Percentiles rank a stretch among this genome's conserved stretches.
Conservation (phyloP, 805 yeast species). For the Dipodascus geniculatus region DNA sequence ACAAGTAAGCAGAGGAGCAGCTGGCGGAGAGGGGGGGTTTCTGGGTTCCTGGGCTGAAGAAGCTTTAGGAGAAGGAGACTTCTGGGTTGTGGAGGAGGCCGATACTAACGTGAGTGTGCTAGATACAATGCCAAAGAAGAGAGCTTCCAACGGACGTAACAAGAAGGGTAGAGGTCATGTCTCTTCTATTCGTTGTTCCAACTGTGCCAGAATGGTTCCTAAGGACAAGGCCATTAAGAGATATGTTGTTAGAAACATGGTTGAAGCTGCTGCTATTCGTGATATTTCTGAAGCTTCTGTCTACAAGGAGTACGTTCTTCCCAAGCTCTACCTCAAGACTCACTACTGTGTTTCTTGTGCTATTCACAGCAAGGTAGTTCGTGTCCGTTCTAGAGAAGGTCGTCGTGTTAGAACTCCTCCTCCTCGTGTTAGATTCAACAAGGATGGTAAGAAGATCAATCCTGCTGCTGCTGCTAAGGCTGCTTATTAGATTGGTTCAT, state of each 20-base stretch:
- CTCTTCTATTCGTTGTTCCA: constrained; percentile 98
- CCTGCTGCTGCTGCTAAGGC: constrained; percentile 97
- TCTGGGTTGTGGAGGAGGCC: too few species aligned
- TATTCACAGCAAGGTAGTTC: constrained; percentile 98
- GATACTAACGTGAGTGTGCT: neutral
- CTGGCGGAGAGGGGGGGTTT: too few species aligned
- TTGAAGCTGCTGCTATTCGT: constrained; percentile 99
- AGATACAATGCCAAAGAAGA: constrained; percentile 90
- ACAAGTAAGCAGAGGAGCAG: neutral
- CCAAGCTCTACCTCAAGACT: constrained; percentile 98
- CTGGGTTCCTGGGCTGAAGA: too few species aligned
- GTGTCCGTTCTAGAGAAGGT: constrained; percentile 98
- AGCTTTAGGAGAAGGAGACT: too few species aligned
- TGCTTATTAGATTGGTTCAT: constrained; percentile 34
- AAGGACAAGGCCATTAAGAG: constrained; percentile 99
- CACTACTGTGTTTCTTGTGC: constrained; percentile 99
- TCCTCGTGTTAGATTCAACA: constrained; percentile 96
- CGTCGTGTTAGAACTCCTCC: constrained; percentile 99
- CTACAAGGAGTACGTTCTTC: constrained; percentile 97
- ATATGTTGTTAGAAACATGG: constrained; percentile 99
- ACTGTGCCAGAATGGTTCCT: constrained; percentile 99
- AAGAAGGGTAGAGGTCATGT: constrained; percentile 99
- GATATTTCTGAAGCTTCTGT: constrained; percentile 99
- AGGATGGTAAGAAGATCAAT: constrained; percentile 82
- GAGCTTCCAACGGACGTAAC: constrained; percentile 99